Percentiles rank a stretch among this genome's conserved stretches.
Conservation (phyloP, 805 yeast genomes). For the Kodamaea nitidulidarum region DNA sequence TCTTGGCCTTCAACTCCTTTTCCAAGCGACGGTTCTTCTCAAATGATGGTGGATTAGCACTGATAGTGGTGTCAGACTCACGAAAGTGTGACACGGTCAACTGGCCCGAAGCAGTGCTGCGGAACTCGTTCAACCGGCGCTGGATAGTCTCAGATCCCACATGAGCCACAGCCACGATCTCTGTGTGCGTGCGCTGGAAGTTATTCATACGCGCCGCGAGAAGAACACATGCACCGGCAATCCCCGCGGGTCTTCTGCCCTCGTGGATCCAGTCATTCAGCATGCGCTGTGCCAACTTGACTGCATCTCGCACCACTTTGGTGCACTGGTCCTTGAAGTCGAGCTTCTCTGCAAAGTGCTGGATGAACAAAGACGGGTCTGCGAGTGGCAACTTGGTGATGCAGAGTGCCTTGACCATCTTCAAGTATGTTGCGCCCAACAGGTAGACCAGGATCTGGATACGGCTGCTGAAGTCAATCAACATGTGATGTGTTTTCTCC, state of each 20-base stretch:
- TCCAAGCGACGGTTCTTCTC: slow-evolving; percentile 55
- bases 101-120: slow-evolving; percentile 66
- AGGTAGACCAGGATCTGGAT: slow-evolving; percentile 89
- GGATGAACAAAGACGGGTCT: slow-evolving; percentile 91
- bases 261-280: slow-evolving; percentile 92
- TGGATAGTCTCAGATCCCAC: slow-evolving; percentile 94
- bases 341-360: slow-evolving; percentile 85
- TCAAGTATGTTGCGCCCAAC: slow-evolving; percentile 91
- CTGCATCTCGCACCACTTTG: slow-evolving; percentile 84
- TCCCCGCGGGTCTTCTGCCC: slow-evolving; percentile 97
- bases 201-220: slow-evolving; percentile 97
- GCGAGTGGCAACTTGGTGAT: slow-evolving; percentile 78
- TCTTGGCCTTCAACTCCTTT: slow-evolving; percentile 30
- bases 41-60: slow-evolving; percentile 82
- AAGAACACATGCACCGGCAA: slow-evolving; percentile 93
- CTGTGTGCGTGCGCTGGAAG: slow-evolving; percentile 84
- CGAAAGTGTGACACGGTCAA: slow-evolving; percentile 75
- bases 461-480: slow-evolving; percentile 89
- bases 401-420: slow-evolving; percentile 82
- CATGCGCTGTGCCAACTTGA: slow-evolving; percentile 84
- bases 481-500: slow-evolving; percentile 88
- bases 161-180: slow-evolving; percentile 91
- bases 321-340: slow-evolving; percentile 72
- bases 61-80: slow-evolving; percentile 37
- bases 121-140: slow-evolving; percentile 83